Evolutionary conservation across 2,329 filamentous ascomycete species (phyloP).

Genomic region (Pseudogymnoascus sp.): DNA sequence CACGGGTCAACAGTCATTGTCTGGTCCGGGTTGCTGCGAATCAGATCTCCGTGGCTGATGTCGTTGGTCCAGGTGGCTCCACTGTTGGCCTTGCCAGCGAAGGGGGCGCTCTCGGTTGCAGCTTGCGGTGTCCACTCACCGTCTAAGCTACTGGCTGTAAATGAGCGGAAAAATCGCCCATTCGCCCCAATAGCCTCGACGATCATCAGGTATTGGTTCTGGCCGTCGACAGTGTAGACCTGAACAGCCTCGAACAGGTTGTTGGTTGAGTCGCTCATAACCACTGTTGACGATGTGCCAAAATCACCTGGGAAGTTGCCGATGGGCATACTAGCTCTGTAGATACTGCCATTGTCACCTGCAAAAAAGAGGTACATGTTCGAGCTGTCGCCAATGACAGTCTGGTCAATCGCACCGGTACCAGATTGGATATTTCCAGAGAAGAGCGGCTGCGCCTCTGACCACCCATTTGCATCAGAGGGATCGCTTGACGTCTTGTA

Average conservation of each 20-base stretch:
- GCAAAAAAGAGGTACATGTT: conserved; percentile 63
- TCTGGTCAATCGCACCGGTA: conserved; percentile 55
- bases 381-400: conserved; percentile 51
- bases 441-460: conserved; percentile 46
- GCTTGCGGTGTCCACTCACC: conserved; percentile 54
- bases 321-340: conserved; percentile 55
- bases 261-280: conserved; percentile 46
- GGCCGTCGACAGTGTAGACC: conserved; percentile 52
- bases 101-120: conserved; percentile 46
- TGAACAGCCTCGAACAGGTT: conserved; percentile 61
- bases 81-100: conserved; percentile 58
- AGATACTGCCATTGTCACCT: conserved; percentile 60
- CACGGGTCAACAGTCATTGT: conserved; percentile 56
- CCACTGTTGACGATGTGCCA: conserved; percentile 39
- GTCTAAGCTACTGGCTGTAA: conserved; percentile 48
- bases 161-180: conserved; percentile 60
- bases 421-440: conserved; percentile 43
- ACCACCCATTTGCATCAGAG: conserved; percentile 50
- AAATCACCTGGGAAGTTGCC: conserved; percentile 54
- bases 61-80: conserved; percentile 59
- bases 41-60: conserved; percentile 57
- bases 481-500: conserved; percentile 54
- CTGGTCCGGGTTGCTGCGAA: conserved; percentile 50
- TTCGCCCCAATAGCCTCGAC: conserved; percentile 51
- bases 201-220: conserved; percentile 57